Evolutionary conservation across 257 asterid genomes (phyloP).

Genomic region (Primulina eburnea): DNA sequence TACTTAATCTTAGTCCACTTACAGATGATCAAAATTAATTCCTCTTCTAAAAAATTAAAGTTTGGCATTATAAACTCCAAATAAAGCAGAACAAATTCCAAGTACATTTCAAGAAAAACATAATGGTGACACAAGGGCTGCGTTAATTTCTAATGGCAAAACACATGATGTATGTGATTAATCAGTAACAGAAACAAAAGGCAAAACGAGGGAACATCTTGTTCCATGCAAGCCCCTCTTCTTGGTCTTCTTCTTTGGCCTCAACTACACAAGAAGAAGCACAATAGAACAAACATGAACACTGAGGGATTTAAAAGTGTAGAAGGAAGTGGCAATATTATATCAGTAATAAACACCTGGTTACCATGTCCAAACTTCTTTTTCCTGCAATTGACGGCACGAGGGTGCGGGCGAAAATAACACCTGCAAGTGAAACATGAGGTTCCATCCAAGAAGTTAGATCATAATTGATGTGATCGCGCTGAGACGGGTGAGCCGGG

Average conservation of each 20-base stretch:
- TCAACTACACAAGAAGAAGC: neutral
- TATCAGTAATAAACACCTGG: constrained; percentile 12
- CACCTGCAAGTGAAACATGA: constrained; percentile 28
- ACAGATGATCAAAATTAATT: neutral
- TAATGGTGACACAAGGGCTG: neutral
- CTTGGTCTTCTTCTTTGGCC: constrained; percentile 17
- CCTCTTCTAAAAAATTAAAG: neutral
- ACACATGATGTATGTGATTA: neutral
- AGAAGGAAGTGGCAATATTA: neutral
- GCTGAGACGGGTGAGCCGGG: too few relatives aligned
- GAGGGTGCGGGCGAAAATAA: constrained; percentile 46
- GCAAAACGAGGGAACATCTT: neutral
- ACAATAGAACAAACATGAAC: neutral
- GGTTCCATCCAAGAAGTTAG: neutral
- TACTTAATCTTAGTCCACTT: neutral
- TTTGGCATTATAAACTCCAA: neutral
- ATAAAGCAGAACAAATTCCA: neutral
- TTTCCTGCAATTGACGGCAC: constrained; percentile 52
- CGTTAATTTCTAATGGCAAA: neutral
- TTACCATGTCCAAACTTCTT: constrained; percentile 50
- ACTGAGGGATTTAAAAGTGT: neutral
- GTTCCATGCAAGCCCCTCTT: neutral
- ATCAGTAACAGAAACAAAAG: neutral
- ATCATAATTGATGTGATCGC: too few relatives aligned
- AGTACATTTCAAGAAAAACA: neutral